Conservation (phyloP, 2,329 filamentous ascomycete genomes). For the Talaromyces sp. region DNA sequence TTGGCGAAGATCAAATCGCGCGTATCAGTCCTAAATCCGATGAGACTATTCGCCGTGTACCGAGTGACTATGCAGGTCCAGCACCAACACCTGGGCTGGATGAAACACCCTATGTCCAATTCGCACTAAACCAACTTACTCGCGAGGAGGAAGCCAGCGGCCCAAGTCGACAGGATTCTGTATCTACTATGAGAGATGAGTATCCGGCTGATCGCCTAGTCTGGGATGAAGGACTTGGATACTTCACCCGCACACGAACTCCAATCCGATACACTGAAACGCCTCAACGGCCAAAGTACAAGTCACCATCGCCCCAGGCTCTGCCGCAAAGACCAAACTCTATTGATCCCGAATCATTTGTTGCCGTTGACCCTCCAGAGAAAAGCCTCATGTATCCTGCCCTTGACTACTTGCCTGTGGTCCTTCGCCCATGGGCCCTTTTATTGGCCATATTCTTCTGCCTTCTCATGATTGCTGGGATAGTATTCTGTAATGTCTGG, state of each 20-base stretch:
- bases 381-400: conserved; percentile 51
- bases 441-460: conserved; percentile 64
- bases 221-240: conserved; percentile 50
- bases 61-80: conserved; percentile 37
- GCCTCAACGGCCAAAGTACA: conserved; percentile 37
- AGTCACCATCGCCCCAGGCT: conserved; percentile 38
- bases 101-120: conserved; percentile 84
- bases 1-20: conserved; percentile 26
- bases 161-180: conserved; percentile 55
- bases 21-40: conserved; percentile 28
- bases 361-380: conserved; percentile 50
- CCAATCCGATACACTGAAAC: conserved; percentile 32
- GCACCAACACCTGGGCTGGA: conserved; percentile 75
- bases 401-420: conserved; percentile 71
- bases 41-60: conserved; percentile 27
- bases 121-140: conserved; percentile 85
- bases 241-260: conserved; percentile 39
- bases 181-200: conserved; percentile 36
- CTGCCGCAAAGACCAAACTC: conserved; percentile 32
- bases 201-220: conserved; percentile 57
- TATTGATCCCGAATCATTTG: conserved; percentile 48
- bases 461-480: conserved; percentile 69
- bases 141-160: conserved; percentile 67
- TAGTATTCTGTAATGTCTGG: conserved; percentile 74
- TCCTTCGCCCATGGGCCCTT: conserved; percentile 65